Evolutionary conservation across 139 green algal species (phyloP).

Genomic region (Haematococcus lacustris): DNA sequence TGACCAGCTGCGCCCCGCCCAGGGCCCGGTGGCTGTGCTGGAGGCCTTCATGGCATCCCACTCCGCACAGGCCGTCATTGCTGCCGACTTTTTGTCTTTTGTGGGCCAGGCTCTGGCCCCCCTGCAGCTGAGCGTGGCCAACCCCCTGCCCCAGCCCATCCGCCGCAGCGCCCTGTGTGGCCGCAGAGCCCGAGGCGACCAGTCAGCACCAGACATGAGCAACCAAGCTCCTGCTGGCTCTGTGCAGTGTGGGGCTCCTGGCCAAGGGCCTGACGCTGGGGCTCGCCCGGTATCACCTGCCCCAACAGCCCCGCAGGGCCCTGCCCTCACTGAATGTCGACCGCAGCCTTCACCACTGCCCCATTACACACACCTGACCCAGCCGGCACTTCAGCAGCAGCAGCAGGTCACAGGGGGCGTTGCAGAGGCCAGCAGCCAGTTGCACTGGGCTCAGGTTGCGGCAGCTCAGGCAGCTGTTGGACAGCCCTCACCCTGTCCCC

Average conservation of each 20-base stretch:
- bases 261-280: too few species aligned
- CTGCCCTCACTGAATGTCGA: conserved; percentile 30
- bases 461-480: too few species aligned
- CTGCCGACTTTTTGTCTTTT: conserved; percentile 36
- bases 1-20: conserved; percentile 12
- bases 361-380: too few species aligned
- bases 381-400: too few species aligned
- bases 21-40: conserved; percentile 30
- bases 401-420: too few species aligned
- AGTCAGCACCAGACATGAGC: not conserved
- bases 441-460: too few species aligned
- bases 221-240: not conserved
- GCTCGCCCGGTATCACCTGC: too few species aligned
- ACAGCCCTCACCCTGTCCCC: too few species aligned
- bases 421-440: too few species aligned
- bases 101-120: conserved; percentile 16
- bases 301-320: conserved; percentile 32
- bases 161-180: conserved; percentile 29
- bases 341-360: too few species aligned
- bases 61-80: conserved; percentile 29
- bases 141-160: conserved; percentile 34
- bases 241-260: too few species aligned
- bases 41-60: conserved; percentile 32
- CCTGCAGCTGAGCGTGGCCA: conserved; percentile 34
- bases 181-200: conserved; percentile 15